Conservation (phyloP, 148 eudicot species). For the Persicaria maculosa region DNA sequence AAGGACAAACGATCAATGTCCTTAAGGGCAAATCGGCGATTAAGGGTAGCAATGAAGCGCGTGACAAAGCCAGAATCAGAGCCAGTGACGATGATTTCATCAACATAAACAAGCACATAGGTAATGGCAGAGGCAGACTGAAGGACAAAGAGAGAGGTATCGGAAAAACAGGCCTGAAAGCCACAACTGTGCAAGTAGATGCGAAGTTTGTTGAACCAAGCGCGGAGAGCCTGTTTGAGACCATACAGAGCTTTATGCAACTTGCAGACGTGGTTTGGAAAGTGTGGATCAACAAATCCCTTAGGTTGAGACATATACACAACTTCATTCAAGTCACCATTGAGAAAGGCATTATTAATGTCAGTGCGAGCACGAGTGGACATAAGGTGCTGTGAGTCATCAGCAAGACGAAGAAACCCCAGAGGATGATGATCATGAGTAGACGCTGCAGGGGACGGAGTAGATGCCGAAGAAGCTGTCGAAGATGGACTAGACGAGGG, state of each 20-base stretch:
- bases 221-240: neutral
- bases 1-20: neutral
- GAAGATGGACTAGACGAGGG: too few species aligned
- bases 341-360: neutral
- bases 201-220: neutral
- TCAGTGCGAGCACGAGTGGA: neutral
- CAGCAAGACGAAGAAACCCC: too few species aligned
- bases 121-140: neutral
- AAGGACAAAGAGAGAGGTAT: neutral
- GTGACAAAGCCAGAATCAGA: neutral
- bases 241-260: neutral
- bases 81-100: neutral
- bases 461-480: too few species aligned
- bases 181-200: neutral
- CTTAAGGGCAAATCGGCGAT: neutral
- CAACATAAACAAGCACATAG: too few species aligned
- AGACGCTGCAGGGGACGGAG: too few species aligned
- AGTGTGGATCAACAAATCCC: neutral
- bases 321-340: neutral
- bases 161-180: neutral
- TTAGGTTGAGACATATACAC: neutral
- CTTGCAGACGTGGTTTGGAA: neutral
- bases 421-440: too few species aligned
- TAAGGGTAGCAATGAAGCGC: neutral
- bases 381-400: too few species aligned